Evolutionary conservation across 345 rosid species (phyloP).

Genomic region (Salix dunnii): DNA sequence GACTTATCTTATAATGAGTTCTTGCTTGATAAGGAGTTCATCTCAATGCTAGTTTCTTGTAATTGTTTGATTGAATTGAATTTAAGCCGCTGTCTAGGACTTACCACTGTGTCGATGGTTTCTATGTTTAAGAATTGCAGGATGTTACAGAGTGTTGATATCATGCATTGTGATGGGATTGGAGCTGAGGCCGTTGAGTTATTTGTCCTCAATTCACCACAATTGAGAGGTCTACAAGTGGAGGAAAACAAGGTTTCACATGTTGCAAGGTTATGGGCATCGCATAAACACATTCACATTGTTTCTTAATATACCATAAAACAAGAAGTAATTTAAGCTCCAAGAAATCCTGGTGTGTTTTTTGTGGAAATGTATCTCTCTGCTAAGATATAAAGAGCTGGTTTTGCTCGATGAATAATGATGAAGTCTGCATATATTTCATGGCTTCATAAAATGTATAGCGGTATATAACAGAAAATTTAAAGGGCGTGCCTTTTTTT

Average conservation of each 20-base stretch:
- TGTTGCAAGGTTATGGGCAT: constrained; percentile 37
- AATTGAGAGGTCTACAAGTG: constrained; percentile 47
- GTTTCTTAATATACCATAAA: constrained; percentile 20
- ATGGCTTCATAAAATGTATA: neutral
- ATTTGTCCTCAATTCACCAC: constrained; percentile 41
- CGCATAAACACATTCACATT: constrained; percentile 42
- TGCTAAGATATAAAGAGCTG: no score
- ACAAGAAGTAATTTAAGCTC: no score
- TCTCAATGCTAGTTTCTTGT: constrained; percentile 72
- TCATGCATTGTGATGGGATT: constrained; percentile 47
- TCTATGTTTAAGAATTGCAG: constrained; percentile 52
- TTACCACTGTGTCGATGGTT: constrained; percentile 39
- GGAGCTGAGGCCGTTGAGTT: constrained; percentile 46
- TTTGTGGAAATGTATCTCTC: no score
- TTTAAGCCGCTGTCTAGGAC: constrained; percentile 60
- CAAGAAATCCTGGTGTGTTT: no score
- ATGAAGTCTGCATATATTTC: neutral
- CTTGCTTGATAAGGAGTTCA: constrained; percentile 63
- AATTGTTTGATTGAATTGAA: constrained; percentile 46
- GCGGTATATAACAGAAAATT: neutral
- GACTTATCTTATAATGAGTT: constrained; percentile 63
- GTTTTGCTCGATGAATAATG: neutral
- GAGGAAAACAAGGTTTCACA: constrained; percentile 62
- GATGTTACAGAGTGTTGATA: constrained; percentile 45
- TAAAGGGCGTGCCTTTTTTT: no score